phyloP scores from a whole-genome alignment of 257 asterid genomes.

The Osmanthus fragrans region DNA sequence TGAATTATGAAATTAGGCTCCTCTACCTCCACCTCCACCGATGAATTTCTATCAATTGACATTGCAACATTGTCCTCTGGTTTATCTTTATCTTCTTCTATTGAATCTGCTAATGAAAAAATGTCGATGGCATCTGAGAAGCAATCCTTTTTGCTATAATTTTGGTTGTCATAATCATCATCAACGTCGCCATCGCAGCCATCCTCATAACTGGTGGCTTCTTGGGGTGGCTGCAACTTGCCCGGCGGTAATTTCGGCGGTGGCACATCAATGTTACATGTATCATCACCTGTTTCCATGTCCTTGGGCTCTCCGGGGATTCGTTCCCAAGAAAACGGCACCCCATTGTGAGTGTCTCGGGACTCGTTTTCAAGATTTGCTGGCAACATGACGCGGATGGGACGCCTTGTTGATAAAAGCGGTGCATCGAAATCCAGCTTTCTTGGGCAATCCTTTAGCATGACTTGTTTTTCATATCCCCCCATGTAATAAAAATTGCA shows the following conservation, averaged over 20 bases:
- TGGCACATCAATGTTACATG: conserved; percentile 16
- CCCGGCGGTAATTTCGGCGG: conserved; percentile 60
- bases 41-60: conserved; percentile 24
- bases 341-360: conserved; percentile 34
- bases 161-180: conserved; percentile 9
- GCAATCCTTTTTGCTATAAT: conserved; percentile 18
- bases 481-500: conserved; percentile 32
- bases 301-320: conserved; percentile 75
- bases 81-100: conserved; percentile 28
- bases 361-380: conserved; percentile 12
- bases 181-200: conserved; percentile 25
- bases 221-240: conserved; percentile 37
- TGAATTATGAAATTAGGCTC: conserved; percentile 51
- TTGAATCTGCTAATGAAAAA: conserved; percentile 62
- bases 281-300: neutral
- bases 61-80: conserved; percentile 25
- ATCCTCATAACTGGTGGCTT: conserved; percentile 1
- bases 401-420: conserved; percentile 58
- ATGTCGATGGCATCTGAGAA: conserved; percentile 57
- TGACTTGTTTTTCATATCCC: conserved; percentile 36
- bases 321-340: conserved; percentile 84
- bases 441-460: conserved; percentile 37
- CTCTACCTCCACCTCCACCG: conserved; percentile 2
- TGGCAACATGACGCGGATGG: conserved; percentile 13
- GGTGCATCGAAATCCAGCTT: conserved; percentile 70